phyloP scores from a whole-genome alignment of 2,329 filamentous ascomycete genomes.

The Epichloe sibirici region DNA sequence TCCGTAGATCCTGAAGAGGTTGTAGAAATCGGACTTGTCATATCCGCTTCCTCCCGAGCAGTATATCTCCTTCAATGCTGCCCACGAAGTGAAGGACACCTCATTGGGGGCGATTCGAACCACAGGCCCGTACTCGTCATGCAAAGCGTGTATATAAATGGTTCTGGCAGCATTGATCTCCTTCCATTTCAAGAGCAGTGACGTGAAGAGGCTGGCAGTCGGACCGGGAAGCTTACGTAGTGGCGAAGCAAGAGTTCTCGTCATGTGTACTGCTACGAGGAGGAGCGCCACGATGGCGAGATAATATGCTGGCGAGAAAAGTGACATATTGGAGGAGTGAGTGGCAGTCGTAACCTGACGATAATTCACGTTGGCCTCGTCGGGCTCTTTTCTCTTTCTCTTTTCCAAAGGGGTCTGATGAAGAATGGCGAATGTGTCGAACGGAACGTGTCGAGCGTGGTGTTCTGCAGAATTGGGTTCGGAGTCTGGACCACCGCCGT shows the following conservation, averaged over 20 bases:
- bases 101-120: conserved; percentile 35
- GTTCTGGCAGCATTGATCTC: conserved; percentile 43
- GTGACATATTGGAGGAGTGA: conserved; percentile 10
- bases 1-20: conserved; percentile 46
- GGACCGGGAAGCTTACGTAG: conserved; percentile 36
- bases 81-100: conserved; percentile 28
- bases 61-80: conserved; percentile 36
- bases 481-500: too few species aligned
- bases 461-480: too few species aligned
- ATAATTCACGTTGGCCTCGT: background rate
- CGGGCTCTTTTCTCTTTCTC: too few species aligned
- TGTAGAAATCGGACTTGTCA: conserved; percentile 53
- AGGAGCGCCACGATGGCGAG: conserved; percentile 13
- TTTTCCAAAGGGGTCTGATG: too few species aligned
- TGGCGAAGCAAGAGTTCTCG: conserved; percentile 20
- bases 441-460: too few species aligned
- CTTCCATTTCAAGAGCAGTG: conserved; percentile 39
- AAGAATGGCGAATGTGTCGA: too few species aligned
- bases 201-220: conserved; percentile 34
- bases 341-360: background rate
- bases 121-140: conserved; percentile 29
- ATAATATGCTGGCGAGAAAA: conserved; percentile 16
- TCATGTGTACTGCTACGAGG: conserved; percentile 14
- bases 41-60: conserved; percentile 48
- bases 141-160: conserved; percentile 40